phyloP scores from a whole-genome alignment of 805 yeast genomes.

The Peterozyma toletana region DNA sequence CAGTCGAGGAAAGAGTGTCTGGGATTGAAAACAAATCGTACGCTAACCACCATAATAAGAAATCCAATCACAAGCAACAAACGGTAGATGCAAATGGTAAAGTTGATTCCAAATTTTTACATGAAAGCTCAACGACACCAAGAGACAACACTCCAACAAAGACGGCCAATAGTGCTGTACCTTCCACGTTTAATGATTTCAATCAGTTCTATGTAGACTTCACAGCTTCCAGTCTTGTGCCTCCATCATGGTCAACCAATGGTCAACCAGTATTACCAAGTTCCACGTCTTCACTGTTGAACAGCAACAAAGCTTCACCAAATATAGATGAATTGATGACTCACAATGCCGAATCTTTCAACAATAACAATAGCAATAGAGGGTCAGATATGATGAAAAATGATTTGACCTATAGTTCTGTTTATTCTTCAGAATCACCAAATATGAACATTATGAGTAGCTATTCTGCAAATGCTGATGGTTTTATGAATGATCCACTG shows the following conservation, averaged over 20 bases:
- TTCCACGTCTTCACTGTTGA: background rate
- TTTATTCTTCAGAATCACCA: background rate
- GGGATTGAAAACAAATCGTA: background rate
- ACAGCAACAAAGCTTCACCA: background rate
- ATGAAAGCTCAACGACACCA: too few relatives aligned
- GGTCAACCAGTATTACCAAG: background rate
- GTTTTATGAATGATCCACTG: conserved; percentile 1
- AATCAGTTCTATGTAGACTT: background rate
- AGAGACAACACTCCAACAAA: too few relatives aligned
- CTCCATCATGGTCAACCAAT: background rate
- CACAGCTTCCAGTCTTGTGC: background rate
- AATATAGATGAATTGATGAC: background rate
- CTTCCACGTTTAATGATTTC: too few relatives aligned
- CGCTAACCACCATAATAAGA: background rate
- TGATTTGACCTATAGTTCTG: background rate
- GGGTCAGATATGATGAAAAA: background rate
- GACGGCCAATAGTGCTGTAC: too few relatives aligned
- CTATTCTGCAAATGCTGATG: background rate
- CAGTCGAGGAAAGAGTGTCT: background rate
- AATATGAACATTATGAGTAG: conserved; percentile 1
- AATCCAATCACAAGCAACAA: too few relatives aligned
- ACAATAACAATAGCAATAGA: too few relatives aligned
- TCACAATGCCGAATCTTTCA: background rate
- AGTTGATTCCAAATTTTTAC: too few relatives aligned
- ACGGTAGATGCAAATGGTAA: too few relatives aligned